Evolutionary conservation across 208 protist genomes (phyloP).

Genomic region (Trypanosoma cruzi): DNA sequence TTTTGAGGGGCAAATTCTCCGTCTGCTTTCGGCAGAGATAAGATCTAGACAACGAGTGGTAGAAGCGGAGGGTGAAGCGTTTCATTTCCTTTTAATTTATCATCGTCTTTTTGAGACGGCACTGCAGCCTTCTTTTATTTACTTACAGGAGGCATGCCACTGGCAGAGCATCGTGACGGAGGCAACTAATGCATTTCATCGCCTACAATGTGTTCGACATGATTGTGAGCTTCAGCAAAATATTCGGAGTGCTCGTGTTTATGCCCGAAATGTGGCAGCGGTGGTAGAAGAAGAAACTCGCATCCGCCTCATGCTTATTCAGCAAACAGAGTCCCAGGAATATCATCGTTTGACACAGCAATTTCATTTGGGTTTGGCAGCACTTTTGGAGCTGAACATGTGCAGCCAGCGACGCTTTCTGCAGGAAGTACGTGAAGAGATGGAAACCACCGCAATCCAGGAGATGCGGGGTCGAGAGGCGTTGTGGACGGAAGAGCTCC

Average conservation of each 20-base stretch:
- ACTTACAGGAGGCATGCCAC: conserved; percentile 26
- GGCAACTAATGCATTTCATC: conserved; percentile 13
- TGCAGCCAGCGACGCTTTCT: conserved; percentile 2
- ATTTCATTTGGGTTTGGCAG: conserved; percentile 8
- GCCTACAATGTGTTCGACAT: background rate
- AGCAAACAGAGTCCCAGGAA: conserved; percentile 12
- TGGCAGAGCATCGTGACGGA: conserved; percentile 26
- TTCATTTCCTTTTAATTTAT: conserved; percentile 26
- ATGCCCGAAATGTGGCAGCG: background rate
- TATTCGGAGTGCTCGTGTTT: conserved; percentile 2
- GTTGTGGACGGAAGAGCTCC: conserved; percentile 5
- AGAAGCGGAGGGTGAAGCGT: background rate
- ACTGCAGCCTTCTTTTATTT: conserved; percentile 14
- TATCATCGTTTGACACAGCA: conserved; percentile 5
- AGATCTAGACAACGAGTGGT: background rate
- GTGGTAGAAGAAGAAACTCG: conserved; percentile 17
- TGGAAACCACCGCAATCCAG: background rate
- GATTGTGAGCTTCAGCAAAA: conserved; percentile 12
- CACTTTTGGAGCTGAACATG: conserved; percentile 1
- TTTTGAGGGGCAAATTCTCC: conserved; percentile 8
- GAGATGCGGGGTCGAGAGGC: conserved; percentile 13
- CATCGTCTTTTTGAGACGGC: conserved; percentile 19
- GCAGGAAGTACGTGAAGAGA: background rate
- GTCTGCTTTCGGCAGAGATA: conserved; percentile 19
- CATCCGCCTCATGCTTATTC: background rate